phyloP scores from a whole-genome alignment of 2,329 filamentous ascomycete species.

The Calycina marina region DNA sequence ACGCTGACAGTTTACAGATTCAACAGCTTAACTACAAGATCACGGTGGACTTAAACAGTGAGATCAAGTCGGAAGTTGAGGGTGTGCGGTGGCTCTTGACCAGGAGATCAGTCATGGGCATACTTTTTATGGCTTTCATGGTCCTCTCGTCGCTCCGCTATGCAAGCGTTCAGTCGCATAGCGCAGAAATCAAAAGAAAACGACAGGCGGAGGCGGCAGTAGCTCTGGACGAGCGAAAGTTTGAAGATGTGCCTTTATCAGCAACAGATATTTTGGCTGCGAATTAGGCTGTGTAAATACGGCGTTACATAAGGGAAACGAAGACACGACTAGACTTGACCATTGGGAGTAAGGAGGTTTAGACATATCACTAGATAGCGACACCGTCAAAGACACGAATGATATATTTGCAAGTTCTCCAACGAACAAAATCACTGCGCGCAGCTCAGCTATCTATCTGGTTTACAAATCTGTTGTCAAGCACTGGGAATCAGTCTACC shows the following conservation, averaged over 20 bases:
- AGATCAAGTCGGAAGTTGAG: slow-evolving; percentile 85
- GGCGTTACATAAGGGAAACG: too few relatives aligned
- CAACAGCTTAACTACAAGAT: slow-evolving; percentile 97
- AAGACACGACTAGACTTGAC: too few relatives aligned
- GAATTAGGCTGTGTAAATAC: too few relatives aligned
- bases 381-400: too few relatives aligned
- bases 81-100: slow-evolving; percentile 76
- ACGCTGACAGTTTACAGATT: slow-evolving; percentile 35
- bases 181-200: slow-evolving; percentile 18
- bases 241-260: slow-evolving; percentile 33
- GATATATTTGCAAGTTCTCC: too few relatives aligned
- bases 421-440: too few relatives aligned
- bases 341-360: too few relatives aligned
- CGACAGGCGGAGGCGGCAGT: slow-evolving; percentile 23
- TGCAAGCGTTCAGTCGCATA: slow-evolving; percentile 33
- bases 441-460: too few relatives aligned
- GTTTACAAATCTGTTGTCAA: too few relatives aligned
- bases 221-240: slow-evolving; percentile 25
- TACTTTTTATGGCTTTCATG: slow-evolving; percentile 49
- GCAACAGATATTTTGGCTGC: slow-evolving; percentile 43
- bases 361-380: too few relatives aligned
- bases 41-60: slow-evolving; percentile 75
- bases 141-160: slow-evolving; percentile 46
- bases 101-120: slow-evolving; percentile 46
- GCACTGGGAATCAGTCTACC: too few relatives aligned